These are phyloP conservation scores for Dioszegia crocea DNA, from an alignment of 768 basidiomycete species.

Conservation along the genomic window DNA sequence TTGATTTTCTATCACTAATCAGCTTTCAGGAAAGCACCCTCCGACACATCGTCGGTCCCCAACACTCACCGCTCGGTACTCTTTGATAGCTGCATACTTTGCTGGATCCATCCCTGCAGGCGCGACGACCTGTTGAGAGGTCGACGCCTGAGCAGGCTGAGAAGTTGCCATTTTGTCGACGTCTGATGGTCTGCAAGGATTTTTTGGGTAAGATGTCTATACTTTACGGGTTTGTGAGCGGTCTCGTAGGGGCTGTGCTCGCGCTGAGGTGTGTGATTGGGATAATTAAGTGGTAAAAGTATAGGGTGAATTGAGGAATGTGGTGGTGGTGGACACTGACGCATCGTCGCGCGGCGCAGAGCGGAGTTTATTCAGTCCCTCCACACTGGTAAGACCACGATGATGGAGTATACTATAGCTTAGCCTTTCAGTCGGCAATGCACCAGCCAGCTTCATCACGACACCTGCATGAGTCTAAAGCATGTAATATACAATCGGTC, in stretches of 20 bases:
- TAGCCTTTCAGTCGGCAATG: no score
- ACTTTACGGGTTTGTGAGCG: no score
- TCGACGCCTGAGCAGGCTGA: conserved; percentile 25
- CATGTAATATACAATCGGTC: no score
- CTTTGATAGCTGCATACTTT: conserved; percentile 49
- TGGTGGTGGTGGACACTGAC: background rate
- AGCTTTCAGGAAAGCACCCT: background rate
- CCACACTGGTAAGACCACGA: background rate
- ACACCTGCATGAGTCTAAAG: no score
- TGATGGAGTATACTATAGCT: no score
- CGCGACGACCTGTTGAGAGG: conserved; percentile 28
- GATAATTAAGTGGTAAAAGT: no score
- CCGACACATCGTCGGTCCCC: background rate
- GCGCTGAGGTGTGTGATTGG: no score
- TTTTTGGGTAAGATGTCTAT: no score
- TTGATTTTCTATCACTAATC: conserved; percentile 77
- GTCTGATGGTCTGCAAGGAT: background rate
- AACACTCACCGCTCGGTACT: conserved; percentile 49
- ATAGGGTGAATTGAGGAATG: background rate
- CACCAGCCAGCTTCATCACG: no score
- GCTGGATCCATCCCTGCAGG: conserved; percentile 35
- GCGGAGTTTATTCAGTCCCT: background rate
- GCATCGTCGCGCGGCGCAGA: background rate
- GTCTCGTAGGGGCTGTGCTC: no score
- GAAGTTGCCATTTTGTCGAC: conserved; percentile 5